Conservation (phyloP, 345 rosid species). For the Erodium maritimum region DNA sequence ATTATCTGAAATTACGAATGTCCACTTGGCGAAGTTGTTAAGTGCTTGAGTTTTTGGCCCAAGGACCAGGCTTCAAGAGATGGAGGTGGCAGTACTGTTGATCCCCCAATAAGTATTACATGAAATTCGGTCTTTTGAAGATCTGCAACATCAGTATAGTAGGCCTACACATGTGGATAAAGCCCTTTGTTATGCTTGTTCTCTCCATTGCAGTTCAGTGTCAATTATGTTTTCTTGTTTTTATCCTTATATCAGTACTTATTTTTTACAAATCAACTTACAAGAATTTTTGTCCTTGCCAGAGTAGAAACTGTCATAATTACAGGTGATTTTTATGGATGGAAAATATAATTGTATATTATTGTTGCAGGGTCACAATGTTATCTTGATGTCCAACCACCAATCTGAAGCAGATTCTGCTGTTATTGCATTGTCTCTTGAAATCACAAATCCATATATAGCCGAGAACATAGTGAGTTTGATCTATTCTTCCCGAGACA, state of each 20-base stretch:
- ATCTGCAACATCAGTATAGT: background rate
- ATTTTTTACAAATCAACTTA: background rate
- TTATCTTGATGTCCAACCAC: conserved; percentile 86
- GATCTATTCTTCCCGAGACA: conserved; percentile 12
- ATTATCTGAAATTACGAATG: background rate
- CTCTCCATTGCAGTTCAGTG: background rate
- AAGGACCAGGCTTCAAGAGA: too few species aligned
- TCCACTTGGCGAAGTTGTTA: too few species aligned
- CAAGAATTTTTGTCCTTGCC: background rate
- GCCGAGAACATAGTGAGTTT: conserved; percentile 64
- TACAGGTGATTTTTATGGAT: background rate
- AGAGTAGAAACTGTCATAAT: background rate
- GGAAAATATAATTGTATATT: conserved; percentile 8
- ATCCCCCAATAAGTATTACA: too few species aligned
- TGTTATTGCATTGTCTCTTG: conserved; percentile 72
- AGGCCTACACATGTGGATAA: background rate
- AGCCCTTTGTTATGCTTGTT: background rate
- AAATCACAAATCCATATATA: conserved; percentile 44
- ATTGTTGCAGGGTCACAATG: conserved; percentile 72
- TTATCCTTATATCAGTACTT: background rate
- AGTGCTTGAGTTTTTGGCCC: too few species aligned
- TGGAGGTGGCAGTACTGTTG: too few species aligned
- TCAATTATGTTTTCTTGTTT: background rate
- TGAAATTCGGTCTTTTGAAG: background rate
- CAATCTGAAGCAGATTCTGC: conserved; percentile 98